phyloP scores from a whole-genome alignment of 768 basidiomycete species.

The Collybia sp. region DNA sequence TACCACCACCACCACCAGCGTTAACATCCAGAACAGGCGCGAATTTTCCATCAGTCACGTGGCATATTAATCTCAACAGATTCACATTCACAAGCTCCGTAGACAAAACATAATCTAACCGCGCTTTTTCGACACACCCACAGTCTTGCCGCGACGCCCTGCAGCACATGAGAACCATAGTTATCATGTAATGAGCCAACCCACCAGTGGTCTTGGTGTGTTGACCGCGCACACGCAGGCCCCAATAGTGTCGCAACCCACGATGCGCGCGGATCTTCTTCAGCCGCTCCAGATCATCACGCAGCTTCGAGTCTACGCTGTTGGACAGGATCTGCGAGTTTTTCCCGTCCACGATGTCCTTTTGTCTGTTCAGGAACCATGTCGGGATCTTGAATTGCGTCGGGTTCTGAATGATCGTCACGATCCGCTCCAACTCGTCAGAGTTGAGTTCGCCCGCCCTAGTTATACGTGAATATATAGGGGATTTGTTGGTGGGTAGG shows the following conservation, averaged over 20 bases:
- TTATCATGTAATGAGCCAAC: slow-evolving; percentile 16
- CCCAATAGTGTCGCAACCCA: slow-evolving; percentile 91
- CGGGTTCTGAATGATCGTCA: slow-evolving; percentile 99
- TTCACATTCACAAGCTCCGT: slow-evolving; percentile 8
- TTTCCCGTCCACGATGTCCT: slow-evolving; percentile 97
- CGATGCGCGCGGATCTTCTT: slow-evolving; percentile 99
- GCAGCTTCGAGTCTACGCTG: slow-evolving; percentile 94
- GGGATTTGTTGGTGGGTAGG: background rate
- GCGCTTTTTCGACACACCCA: slow-evolving; percentile 93
- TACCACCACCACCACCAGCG: too few relatives aligned
- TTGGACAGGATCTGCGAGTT: slow-evolving; percentile 95
- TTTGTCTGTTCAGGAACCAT: slow-evolving; percentile 99
- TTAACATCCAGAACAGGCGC: background rate
- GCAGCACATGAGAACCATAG: background rate
- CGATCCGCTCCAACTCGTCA: slow-evolving; percentile 97
- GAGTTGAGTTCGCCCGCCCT: slow-evolving; percentile 99
- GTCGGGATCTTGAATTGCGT: slow-evolving; percentile 99
- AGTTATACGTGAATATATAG: background rate
- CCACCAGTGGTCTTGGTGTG: slow-evolving; percentile 98
- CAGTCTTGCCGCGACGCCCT: slow-evolving; percentile 95
- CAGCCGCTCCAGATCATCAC: slow-evolving; percentile 95
- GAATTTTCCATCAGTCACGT: background rate
- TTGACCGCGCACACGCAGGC: slow-evolving; percentile 93
- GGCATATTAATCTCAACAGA: slow-evolving; percentile 5
- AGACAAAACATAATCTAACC: slow-evolving; percentile 28